A percentile compares a stretch with the other conserved stretches of the same genome.
Evolutionary conservation across 2,329 filamentous ascomycete species (phyloP).

Genomic region (Arthrocladium fulminans): DNA sequence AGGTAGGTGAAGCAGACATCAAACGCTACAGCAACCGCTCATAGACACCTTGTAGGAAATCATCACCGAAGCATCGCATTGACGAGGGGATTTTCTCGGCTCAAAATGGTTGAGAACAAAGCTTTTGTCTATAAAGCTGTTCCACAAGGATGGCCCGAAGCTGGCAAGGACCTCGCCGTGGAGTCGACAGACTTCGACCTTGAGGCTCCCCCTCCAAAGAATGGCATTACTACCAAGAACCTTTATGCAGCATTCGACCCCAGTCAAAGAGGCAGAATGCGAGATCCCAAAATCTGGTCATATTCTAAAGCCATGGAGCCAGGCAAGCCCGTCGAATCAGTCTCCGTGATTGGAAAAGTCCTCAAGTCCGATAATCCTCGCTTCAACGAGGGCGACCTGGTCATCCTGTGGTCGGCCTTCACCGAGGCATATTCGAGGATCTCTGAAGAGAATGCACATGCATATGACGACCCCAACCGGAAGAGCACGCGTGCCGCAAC

Average conservation of each 20-base stretch:
- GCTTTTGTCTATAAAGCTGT: conserved; percentile 63
- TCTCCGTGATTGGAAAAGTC: conserved; percentile 53
- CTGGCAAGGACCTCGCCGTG: conserved; percentile 60
- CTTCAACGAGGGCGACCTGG: conserved; percentile 54
- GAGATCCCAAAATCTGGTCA: conserved; percentile 50
- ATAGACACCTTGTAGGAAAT: too few species aligned
- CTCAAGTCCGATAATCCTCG: conserved; percentile 53
- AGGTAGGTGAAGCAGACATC: too few species aligned
- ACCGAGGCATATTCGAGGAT: conserved; percentile 59
- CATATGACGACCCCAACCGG: conserved; percentile 9
- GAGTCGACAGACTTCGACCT: conserved; percentile 61
- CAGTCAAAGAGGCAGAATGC: conserved; percentile 68
- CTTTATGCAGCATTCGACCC: conserved; percentile 66
- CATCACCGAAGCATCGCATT: too few species aligned
- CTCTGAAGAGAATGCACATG: conserved; percentile 30
- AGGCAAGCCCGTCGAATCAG: conserved; percentile 49
- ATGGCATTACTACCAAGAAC: conserved; percentile 58
- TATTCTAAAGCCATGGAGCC: conserved; percentile 54
- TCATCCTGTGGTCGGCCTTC: conserved; percentile 13
- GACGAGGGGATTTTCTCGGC: too few species aligned
- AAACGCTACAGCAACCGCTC: too few species aligned
- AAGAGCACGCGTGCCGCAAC: conserved; percentile 22
- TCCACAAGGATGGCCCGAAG: conserved; percentile 57
- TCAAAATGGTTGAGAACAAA: conserved; percentile 54
- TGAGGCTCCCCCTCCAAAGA: conserved; percentile 42